A percentile compares a stretch with the other conserved stretches of the same genome.
Evolutionary conservation across 257 asterid species (phyloP).

Genomic region (Nicotiana attenuata): DNA sequence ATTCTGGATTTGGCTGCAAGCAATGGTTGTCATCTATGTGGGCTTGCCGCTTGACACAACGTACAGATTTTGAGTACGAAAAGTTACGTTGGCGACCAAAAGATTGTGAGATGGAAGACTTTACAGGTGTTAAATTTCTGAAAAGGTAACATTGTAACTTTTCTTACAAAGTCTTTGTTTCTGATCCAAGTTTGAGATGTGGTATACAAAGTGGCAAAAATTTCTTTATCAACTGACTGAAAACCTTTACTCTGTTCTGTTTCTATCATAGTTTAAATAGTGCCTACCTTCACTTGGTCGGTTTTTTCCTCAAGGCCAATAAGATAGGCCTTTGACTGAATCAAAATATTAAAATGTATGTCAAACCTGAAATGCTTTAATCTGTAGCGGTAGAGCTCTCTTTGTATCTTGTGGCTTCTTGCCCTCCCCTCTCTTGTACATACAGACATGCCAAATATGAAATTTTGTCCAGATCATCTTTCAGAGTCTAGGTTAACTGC

Average conservation of each 20-base stretch:
- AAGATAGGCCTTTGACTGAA: neutral
- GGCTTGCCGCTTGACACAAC: conserved; percentile 94
- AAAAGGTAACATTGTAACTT: conserved; percentile 34
- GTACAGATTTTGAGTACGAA: conserved; percentile 84
- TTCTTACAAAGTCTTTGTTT: neutral
- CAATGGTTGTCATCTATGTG: conserved; percentile 95
- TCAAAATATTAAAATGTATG: neutral
- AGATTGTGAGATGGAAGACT: conserved; percentile 65
- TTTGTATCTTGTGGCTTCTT: neutral
- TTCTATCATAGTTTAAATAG: neutral
- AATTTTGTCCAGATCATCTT: neutral
- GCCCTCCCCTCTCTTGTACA: neutral
- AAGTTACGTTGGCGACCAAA: conserved; percentile 80
- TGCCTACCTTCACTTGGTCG: neutral
- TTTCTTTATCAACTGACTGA: neutral
- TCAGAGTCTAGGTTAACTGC: neutral
- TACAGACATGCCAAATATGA: neutral
- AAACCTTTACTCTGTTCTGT: neutral
- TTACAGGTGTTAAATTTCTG: conserved; percentile 61
- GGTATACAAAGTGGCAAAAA: neutral
- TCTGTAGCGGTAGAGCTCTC: neutral
- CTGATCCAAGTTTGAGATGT: neutral
- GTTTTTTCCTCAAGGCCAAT: neutral
- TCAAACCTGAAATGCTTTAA: neutral
- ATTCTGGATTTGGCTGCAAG: conserved; percentile 84